These are phyloP conservation scores for Paspalum vaginatum DNA, from an alignment of 176 grass and related monocot genomes.

Conservation along the genomic window DNA sequence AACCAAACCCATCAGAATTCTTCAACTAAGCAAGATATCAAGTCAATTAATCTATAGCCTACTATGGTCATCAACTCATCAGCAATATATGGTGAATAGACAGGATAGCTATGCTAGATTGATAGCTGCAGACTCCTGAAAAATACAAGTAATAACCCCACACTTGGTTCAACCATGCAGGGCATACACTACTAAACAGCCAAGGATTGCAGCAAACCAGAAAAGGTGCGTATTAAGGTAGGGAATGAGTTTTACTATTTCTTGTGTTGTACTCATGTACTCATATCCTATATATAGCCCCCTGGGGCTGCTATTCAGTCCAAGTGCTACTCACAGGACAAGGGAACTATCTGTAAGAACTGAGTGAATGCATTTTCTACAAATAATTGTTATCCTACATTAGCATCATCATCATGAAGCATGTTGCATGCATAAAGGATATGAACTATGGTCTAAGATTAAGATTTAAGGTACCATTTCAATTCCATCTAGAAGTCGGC, in stretches of 20 bases:
- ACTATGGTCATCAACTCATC: constrained; percentile 3
- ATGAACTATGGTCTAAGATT: not conserved
- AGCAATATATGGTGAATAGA: constrained; percentile 22
- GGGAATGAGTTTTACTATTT: not conserved
- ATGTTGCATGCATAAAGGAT: not conserved
- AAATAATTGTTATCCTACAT: constrained; percentile 20
- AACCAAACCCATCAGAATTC: constrained; percentile 18
- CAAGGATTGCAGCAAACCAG: constrained; percentile 15
- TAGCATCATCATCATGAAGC: constrained; percentile 16
- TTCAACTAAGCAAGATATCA: constrained; percentile 20
- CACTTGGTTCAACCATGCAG: constrained; percentile 22
- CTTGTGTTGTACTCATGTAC: not conserved
- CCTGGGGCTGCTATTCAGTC: not conserved
- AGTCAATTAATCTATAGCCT: constrained; percentile 32
- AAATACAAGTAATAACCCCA: not conserved
- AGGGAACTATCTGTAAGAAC: not conserved
- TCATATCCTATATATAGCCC: not conserved
- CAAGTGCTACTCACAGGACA: not conserved
- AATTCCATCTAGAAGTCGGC: constrained; percentile 78
- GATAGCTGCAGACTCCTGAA: not conserved
- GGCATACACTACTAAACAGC: not conserved
- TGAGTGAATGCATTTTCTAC: constrained; percentile 8
- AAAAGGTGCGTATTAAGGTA: constrained; percentile 14
- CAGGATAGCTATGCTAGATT: constrained; percentile 12
- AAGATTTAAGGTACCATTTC: constrained; percentile 62